phyloP scores from a whole-genome alignment of 148 eudicot genomes.

The Hydrangea macrophylla region DNA sequence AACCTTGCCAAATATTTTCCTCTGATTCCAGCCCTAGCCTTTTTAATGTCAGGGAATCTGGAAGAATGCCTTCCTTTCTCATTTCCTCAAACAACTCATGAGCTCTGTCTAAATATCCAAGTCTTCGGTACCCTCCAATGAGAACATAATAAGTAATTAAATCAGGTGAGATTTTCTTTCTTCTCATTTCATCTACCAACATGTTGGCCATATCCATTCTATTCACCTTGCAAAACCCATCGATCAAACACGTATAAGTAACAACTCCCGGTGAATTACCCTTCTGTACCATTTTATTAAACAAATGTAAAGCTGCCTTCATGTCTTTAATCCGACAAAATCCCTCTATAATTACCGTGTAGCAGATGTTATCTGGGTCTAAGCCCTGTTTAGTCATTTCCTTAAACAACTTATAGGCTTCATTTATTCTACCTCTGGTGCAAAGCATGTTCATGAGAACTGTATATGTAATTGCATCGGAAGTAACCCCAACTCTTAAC shows the following conservation, averaged over 20 bases:
- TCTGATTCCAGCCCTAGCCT: conserved; percentile 14
- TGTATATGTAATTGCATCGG: conserved; percentile 32
- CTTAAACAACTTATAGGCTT: conserved; percentile 35
- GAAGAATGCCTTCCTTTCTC: conserved; percentile 23
- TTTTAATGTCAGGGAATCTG: conserved; percentile 19
- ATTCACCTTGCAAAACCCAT: conserved; percentile 36
- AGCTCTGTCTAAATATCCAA: conserved; percentile 28
- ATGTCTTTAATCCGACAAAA: conserved; percentile 36
- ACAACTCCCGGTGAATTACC: conserved; percentile 34
- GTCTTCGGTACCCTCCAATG: conserved; percentile 28
- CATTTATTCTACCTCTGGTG: conserved; percentile 18
- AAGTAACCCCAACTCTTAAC: conserved; percentile 36
- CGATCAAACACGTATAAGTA: conserved; percentile 52
- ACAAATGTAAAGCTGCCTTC: conserved; percentile 33
- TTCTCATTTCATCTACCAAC: conserved; percentile 36
- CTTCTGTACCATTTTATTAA: conserved; percentile 31
- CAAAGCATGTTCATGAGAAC: conserved; percentile 38
- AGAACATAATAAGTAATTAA: conserved; percentile 32
- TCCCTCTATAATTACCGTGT: conserved; percentile 44
- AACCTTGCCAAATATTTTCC: conserved; percentile 16
- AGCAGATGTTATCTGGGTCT: conserved; percentile 27
- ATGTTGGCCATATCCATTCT: conserved; percentile 30
- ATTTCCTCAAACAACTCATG: conserved; percentile 27
- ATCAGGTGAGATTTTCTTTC: conserved; percentile 29
- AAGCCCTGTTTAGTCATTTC: conserved; percentile 36